A percentile compares a stretch with the other conserved stretches of the same genome.
These are phyloP conservation scores for Vachellia pachyceras DNA, from an alignment of 306 rosid species.

Conservation along the genomic window DNA sequence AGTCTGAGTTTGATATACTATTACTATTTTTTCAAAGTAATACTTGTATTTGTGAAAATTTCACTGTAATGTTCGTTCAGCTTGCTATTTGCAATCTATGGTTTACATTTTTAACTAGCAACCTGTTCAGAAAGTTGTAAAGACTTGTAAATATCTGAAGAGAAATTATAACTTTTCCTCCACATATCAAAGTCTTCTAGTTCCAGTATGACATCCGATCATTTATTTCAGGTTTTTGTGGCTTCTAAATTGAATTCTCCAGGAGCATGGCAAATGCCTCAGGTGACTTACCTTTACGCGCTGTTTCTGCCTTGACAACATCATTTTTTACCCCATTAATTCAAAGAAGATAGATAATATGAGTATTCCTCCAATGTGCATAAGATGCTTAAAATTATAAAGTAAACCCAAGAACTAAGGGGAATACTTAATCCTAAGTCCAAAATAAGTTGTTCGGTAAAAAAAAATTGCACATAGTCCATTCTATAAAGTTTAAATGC, in stretches of 20 bases:
- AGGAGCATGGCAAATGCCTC: slow-evolving; percentile 99
- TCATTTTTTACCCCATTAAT: slow-evolving; percentile 9
- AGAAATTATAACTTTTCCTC: not conserved
- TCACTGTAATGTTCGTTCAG: too few relatives aligned
- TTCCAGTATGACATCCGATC: slow-evolving; percentile 16
- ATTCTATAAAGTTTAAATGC: not conserved
- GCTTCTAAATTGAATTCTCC: slow-evolving; percentile 96
- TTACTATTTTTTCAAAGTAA: too few relatives aligned
- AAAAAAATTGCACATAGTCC: not conserved
- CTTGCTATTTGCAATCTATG: slow-evolving; percentile 9
- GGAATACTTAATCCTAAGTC: not conserved
- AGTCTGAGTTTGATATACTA: not conserved
- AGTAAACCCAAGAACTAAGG: not conserved
- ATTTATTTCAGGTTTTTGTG: slow-evolving; percentile 73
- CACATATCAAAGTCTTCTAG: not conserved
- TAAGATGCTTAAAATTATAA: not conserved
- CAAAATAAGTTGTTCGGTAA: not conserved
- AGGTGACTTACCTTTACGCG: slow-evolving; percentile 53
- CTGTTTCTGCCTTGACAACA: not conserved
- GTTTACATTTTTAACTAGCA: not conserved
- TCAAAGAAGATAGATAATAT: not conserved
- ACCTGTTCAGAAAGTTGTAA: slow-evolving; percentile 11
- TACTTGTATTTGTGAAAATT: slow-evolving; percentile 7
- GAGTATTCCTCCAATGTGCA: not conserved
- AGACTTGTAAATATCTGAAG: not conserved